Evolutionary conservation across 1,284 basidiomycete genomes (phyloP).

Genomic region (Athelia sp.): DNA sequence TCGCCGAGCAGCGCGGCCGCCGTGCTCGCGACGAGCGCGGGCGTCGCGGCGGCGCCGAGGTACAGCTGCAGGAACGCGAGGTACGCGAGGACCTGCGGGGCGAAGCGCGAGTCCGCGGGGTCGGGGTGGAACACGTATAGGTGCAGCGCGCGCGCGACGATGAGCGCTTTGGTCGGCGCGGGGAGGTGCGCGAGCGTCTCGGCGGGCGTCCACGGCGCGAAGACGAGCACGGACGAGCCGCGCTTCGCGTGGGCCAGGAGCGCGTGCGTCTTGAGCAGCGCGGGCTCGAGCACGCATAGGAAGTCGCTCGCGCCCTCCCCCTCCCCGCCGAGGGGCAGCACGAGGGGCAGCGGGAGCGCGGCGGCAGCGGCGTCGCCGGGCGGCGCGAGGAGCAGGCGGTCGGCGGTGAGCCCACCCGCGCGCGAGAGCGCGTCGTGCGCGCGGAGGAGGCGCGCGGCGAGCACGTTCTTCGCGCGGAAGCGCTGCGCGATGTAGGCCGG

Average conservation of each 20-base stretch:
- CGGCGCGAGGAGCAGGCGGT: constrained; percentile 56
- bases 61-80: constrained; percentile 71
- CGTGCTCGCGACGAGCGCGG: constrained; percentile 46
- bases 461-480: constrained; percentile 44
- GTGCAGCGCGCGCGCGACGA: constrained; percentile 44
- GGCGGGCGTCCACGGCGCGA: constrained; percentile 54
- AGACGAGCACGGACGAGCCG: constrained; percentile 54
- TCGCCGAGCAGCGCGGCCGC: constrained; percentile 39
- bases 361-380: constrained; percentile 37
- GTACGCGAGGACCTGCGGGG: constrained; percentile 50
- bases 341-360: constrained; percentile 45
- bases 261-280: constrained; percentile 62
- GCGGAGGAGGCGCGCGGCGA: constrained; percentile 55
- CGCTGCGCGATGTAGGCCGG: constrained; percentile 53
- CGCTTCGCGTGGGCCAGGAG: constrained; percentile 54
- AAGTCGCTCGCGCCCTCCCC: constrained; percentile 42
- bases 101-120: constrained; percentile 31
- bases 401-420: constrained; percentile 58
- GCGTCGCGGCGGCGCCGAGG: constrained; percentile 55
- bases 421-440: constrained; percentile 68
- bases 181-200: constrained; percentile 59
- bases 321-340: constrained; percentile 32
- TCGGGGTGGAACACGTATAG: constrained; percentile 58
- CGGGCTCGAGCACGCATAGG: constrained; percentile 64
- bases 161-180: constrained; percentile 31